phyloP scores from a whole-genome alignment of 2,329 filamentous ascomycete species.

The Neonectria hederae region DNA sequence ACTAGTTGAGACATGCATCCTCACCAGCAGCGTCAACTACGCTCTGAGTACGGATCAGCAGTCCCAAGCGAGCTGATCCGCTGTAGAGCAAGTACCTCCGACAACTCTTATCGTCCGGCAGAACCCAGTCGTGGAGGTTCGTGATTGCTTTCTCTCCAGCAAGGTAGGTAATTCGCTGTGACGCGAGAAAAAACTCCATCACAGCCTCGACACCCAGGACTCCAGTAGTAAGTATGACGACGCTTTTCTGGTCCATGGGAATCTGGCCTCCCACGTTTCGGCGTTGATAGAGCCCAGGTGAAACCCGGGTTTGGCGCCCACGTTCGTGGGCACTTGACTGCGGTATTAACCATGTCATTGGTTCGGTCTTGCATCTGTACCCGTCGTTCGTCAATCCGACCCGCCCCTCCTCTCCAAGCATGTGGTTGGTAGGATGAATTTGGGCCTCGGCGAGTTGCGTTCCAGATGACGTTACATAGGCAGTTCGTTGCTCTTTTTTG shows the following conservation, averaged over 20 bases:
- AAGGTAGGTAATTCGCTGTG: not conserved
- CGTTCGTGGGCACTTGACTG: conserved; percentile 25
- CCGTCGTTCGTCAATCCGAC: conserved; percentile 19
- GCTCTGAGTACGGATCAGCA: conserved; percentile 25
- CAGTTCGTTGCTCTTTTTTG: conserved; percentile 14
- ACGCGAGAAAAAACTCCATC: conserved; percentile 2
- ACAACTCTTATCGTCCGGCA: conserved; percentile 17
- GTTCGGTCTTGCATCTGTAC: conserved; percentile 15
- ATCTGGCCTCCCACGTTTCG: conserved; percentile 25
- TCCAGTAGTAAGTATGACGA: conserved; percentile 12
- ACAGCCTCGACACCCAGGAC: conserved; percentile 4
- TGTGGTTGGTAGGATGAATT: conserved; percentile 20
- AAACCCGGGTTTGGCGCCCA: conserved; percentile 29
- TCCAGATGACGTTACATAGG: conserved; percentile 25
- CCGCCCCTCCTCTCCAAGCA: conserved; percentile 20
- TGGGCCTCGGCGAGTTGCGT: conserved; percentile 21
- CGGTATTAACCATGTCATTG: conserved; percentile 14
- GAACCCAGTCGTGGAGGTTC: conserved; percentile 7
- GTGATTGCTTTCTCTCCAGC: not conserved
- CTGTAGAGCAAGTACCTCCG: conserved; percentile 12
- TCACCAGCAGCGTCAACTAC: not conserved
- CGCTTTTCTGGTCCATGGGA: conserved; percentile 11
- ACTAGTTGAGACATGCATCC: not conserved
- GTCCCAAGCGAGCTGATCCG: conserved; percentile 24
- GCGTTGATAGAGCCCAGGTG: conserved; percentile 26